A percentile compares a stretch with the other conserved stretches of the same genome.
phyloP scores from a whole-genome alignment of 2,329 filamentous ascomycete species.

The Penicillium sp. region DNA sequence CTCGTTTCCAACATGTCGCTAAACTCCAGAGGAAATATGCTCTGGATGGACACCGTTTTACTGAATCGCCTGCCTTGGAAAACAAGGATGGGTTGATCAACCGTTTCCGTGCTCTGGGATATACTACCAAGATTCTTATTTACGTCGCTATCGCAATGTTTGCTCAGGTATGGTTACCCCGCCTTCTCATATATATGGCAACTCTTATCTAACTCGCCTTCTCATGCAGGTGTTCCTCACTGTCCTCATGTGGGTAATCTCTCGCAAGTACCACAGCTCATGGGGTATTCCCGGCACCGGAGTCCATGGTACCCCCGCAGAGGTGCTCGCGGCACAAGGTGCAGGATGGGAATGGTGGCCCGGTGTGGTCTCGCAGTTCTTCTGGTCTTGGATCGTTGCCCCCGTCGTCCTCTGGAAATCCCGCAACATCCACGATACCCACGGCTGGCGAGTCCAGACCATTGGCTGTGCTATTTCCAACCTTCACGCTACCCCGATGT shows the following conservation, averaged over 20 bases:
- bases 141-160: slow-evolving; percentile 56
- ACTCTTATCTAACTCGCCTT: slow-evolving; percentile 1
- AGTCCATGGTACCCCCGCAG: slow-evolving; percentile 49
- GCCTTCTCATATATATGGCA: neutral
- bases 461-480: slow-evolving; percentile 51
- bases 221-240: slow-evolving; percentile 57
- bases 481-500: slow-evolving; percentile 65
- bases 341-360: slow-evolving; percentile 64
- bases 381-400: slow-evolving; percentile 23
- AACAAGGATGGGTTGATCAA: slow-evolving; percentile 20
- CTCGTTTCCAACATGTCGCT: slow-evolving; percentile 60
- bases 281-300: slow-evolving; percentile 52
- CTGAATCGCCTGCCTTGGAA: slow-evolving; percentile 7
- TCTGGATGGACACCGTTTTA: slow-evolving; percentile 11
- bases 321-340: slow-evolving; percentile 35
- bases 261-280: slow-evolving; percentile 63
- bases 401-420: slow-evolving; percentile 57
- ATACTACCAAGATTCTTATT: slow-evolving; percentile 25
- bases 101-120: slow-evolving; percentile 29
- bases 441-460: slow-evolving; percentile 66
- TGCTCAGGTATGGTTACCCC: slow-evolving; percentile 50
- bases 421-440: slow-evolving; percentile 61
- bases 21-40: slow-evolving; percentile 53
- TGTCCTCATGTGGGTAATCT: slow-evolving; percentile 59
- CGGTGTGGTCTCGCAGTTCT: slow-evolving; percentile 27